Evolutionary conservation across 495 filamentous ascomycete genomes (phyloP), one percentile per base, ranked within the genome.

Genomic region (Astrocystis sublimbata): DNA sequence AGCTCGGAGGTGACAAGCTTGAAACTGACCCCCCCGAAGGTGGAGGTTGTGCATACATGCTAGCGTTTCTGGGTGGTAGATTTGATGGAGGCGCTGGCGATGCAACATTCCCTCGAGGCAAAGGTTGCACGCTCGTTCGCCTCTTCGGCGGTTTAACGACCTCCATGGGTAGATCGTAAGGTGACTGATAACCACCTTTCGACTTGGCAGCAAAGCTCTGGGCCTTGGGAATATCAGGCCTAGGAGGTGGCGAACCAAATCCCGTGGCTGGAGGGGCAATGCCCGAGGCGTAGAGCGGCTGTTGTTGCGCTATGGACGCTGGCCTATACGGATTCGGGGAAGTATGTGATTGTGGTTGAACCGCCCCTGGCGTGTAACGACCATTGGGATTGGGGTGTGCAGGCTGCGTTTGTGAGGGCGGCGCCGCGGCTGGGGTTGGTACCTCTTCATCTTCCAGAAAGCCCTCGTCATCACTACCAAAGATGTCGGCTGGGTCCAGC

Each of bases 131-230:
- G 58, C 76, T 83, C 49, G 73, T 71, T 58, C 83, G 75, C 77
- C 85, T 86, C 75, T 84, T 83, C 30, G 88, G 88, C 28, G 88
- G 87, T 56, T 85, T 85, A 17, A 87, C 81, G 15, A 97, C 81
- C 49, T 96, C 93, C 75, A 96, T 91, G 2, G 94, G 94, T 4
- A 98, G 83, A 73, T 98, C 94, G 66, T 96, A 98, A 4, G 94
- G 94, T 24, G 92, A 97, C 31, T 86, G 83, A 71, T 98, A 98
- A 9, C 93, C 93, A 42, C 92, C 88, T 72, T 96, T 98, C 7
- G 90, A 77, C 64, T 92, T 93, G 69, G 92, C 88, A 5, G 85
- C 90, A 73, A 96, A 98, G 70, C 93, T 97, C 62, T 89, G 79
- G 0, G 87, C 83, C 64, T 83, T 89, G 65, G 67, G 81, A 69